Evolutionary conservation across 495 filamentous ascomycete genomes (phyloP), one percentile per base, ranked within the genome.

Genomic region (Antarctomyces pellizariae): DNA sequence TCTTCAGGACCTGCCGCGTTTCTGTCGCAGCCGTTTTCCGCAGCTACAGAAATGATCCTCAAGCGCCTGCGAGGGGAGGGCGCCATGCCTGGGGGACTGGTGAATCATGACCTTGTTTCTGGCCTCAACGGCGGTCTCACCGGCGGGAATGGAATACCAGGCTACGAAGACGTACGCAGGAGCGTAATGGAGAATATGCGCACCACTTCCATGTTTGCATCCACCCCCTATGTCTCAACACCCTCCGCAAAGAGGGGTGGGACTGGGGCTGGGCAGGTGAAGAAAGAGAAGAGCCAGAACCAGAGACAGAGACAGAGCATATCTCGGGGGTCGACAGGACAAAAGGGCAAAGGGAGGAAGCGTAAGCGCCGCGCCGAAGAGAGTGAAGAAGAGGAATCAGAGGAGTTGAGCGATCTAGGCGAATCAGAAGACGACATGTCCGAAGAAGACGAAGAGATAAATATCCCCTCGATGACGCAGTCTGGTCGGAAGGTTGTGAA

Each of bases 401-500:
- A 37, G 25, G 48, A 33, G 17, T 53, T 45, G 32, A 43, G 39
- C 9, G 53, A 41, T 20, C 42, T 43, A 18, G 57, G 46, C 35
- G 50, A 44, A 24, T 54, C 46, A 5, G 54, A 55, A 25, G 54
- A 51, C 17, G 57, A 64, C 28, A 52, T 47, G 22, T 53, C 56
- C 5, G 50, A 53, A 7, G 48, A 56, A 19, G 51, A 64, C 22
- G 56, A 59, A 9, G n/a, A n/a, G n/a, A n/a, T n/a, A n/a, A 57
- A 62, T 8, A 42, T 58, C 7, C 61, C 62, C 2, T 75, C 65
- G 10, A 70, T 62, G 39, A 89, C 80, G 4, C 79, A 80, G 37
- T 90, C 79, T 8, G 82, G 82, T 16, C 68, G 82, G 22, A 67
- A 75, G 24, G 65, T 90, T 5, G 65, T 69, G 36, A 77, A 75